A percentile compares a stretch with the other conserved stretches of the same genome.
Conservation (phyloP, 2,329 filamentous ascomycete species). For the Raffaelea ambrosiae region DNA sequence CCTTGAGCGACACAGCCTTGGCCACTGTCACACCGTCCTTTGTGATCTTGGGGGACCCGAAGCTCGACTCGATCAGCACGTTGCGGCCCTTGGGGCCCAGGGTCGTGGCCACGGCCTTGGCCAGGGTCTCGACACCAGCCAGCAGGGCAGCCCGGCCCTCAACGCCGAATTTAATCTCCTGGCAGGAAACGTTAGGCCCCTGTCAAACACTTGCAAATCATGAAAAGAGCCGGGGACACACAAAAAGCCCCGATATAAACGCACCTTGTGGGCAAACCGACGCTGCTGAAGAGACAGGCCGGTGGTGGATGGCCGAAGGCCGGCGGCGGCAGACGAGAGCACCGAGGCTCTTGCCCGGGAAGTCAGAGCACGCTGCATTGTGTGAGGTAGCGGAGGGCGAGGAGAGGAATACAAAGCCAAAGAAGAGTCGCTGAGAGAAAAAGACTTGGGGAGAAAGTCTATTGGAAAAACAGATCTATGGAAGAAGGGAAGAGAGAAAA, state of each 20-base stretch:
- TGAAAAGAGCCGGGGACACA: background rate
- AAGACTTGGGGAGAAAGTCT: background rate
- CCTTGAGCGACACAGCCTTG: slow-evolving; percentile 84
- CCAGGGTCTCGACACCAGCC: slow-evolving; percentile 91
- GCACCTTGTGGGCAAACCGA: slow-evolving; percentile 95
- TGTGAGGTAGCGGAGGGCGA: slow-evolving; percentile 22
- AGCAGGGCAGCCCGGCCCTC: slow-evolving; percentile 85
- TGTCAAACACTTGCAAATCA: background rate
- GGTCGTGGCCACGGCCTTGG: slow-evolving; percentile 91
- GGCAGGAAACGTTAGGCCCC: slow-evolving; percentile 12
- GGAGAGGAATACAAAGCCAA: background rate
- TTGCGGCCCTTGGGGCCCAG: slow-evolving; percentile 97
- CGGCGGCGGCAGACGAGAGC: slow-evolving; percentile 53
- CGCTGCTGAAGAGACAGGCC: slow-evolving; percentile 71
- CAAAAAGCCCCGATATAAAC: slow-evolving; percentile 14
- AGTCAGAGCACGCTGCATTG: slow-evolving; percentile 93
- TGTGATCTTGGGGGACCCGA: slow-evolving; percentile 98
- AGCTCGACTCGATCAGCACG: slow-evolving; percentile 96
- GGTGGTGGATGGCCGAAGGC: slow-evolving; percentile 50
- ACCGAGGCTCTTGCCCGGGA: slow-evolving; percentile 71
- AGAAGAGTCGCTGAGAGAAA: background rate
- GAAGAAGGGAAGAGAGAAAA: slow-evolving; percentile 1
- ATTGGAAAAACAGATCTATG: background rate
- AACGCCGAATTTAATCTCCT: slow-evolving; percentile 98
- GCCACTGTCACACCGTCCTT: slow-evolving; percentile 93